Evolutionary conservation across 2,329 filamentous ascomycete species (phyloP), one percentile per base, ranked within the genome.

Genomic region (Phoma sp.): DNA sequence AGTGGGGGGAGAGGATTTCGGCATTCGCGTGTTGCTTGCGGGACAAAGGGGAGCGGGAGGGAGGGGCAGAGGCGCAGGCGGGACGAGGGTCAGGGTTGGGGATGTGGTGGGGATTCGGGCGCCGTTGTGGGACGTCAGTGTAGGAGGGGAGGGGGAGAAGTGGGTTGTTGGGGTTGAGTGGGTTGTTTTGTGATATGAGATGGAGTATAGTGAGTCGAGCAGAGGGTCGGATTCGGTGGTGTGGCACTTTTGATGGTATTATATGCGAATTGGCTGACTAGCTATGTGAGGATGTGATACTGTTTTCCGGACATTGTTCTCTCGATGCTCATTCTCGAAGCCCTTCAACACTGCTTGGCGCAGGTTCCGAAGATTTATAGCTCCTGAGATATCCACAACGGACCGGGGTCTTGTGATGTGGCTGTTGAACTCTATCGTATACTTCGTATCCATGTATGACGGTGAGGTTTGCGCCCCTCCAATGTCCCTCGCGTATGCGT

Each of bases 161-260:
- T 79, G 76, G 75, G 55, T 65, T 10, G 71, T 79, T 13, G 77
- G 67, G 41, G 75, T 78, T 22, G 77, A 80, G 46, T 80, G 78
- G 78, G 54, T 61, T 14, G 48, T 70, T 32, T 24, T 69, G 6
- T 67, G 50, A 62, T 47, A n/a, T 39, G 58, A 5, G 25, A 58
- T 14, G 32, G 10, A 33, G 29, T 30, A 18, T 18, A 18, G 29
- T 7, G 7, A 11, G 29, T 30, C 11, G 29, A 30, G 7, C 7
- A 30, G 29, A 7, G 29, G 29, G 29, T 30, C 2, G 29, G 29
- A 7, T 30, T 30, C 2, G 3, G 29, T 7, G 11, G 11, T 7
- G 29, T 30, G 7, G 11, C 18, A 18, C 18, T 33, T 7, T 33
- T 33, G 10, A 4, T 33, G 7, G 32, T n/a, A 11, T 33, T 4